phyloP scores from a whole-genome alignment of 1,284 basidiomycete species.

The Leccinum griseonigrum region DNA sequence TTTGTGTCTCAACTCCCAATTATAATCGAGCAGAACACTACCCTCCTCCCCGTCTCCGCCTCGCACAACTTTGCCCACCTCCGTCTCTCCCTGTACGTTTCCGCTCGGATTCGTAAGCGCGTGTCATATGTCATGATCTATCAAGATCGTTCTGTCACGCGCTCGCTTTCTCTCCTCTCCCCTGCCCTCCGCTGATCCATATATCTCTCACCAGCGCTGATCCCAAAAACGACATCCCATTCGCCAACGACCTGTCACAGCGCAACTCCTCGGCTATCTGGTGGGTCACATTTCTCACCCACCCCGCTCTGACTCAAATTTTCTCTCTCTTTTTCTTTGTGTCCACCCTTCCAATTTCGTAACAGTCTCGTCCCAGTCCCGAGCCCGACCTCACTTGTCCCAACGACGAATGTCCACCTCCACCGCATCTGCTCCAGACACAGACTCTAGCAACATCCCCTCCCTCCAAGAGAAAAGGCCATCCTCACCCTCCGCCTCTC shows the following conservation, averaged over 20 bases:
- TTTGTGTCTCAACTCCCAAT: slow-evolving; percentile 15
- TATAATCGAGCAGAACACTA: slow-evolving; percentile 44
- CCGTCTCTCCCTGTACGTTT: slow-evolving; percentile 56
- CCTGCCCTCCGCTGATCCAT: slow-evolving; percentile 9
- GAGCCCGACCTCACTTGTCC: slow-evolving; percentile 47
- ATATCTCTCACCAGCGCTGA: slow-evolving; percentile 31
- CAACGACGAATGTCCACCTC: slow-evolving; percentile 62
- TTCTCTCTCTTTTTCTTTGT: slow-evolving; percentile 11
- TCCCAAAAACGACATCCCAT: slow-evolving; percentile 38
- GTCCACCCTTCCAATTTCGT: slow-evolving; percentile 15
- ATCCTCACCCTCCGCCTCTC: slow-evolving; percentile 50
- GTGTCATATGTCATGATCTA: slow-evolving; percentile 32
- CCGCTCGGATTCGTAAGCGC: slow-evolving; percentile 13
- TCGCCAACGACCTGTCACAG: slow-evolving; percentile 47
- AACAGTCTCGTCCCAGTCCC: slow-evolving; percentile 28
- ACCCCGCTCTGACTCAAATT: slow-evolving; percentile 22
- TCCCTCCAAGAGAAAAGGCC: slow-evolving; percentile 58
- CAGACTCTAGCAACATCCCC: slow-evolving; percentile 54
- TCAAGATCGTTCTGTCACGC: slow-evolving; percentile 27
- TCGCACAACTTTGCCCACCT: slow-evolving; percentile 60
- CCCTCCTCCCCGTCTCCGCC: slow-evolving; percentile 44
- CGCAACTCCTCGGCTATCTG: slow-evolving; percentile 48
- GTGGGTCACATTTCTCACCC: slow-evolving; percentile 34
- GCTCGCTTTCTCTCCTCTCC: slow-evolving; percentile 4
- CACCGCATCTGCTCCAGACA: slow-evolving; percentile 56